Conservation (phyloP, 208 protist species). For the Trypanosoma mega region DNA sequence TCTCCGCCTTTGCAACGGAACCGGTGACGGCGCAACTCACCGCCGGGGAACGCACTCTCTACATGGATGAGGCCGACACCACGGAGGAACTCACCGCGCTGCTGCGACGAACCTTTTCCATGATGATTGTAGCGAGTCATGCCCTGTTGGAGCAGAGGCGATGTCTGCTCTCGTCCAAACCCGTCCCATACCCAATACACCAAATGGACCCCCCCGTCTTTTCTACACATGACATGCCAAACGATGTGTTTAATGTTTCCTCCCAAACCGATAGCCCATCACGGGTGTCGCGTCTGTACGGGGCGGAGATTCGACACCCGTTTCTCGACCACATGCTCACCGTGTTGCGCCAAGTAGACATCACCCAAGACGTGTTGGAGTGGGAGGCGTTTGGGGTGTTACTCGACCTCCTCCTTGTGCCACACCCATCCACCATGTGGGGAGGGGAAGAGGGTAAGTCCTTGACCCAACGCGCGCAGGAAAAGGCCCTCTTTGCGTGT, state of each 20-base stretch:
- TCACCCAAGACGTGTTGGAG: too few species aligned
- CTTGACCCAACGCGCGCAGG: background rate
- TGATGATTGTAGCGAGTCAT: slow-evolving; percentile 11
- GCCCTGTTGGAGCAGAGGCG: background rate
- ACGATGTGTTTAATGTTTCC: too few species aligned
- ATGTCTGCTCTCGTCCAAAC: too few species aligned
- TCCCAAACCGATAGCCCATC: too few species aligned
- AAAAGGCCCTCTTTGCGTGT: slow-evolving; percentile 16
- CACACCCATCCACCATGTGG: slow-evolving; percentile 17
- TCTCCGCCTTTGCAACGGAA: slow-evolving; percentile 17
- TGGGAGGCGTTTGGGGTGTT: slow-evolving; percentile 14
- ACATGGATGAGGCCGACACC: slow-evolving; percentile 11
- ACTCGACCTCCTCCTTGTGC: slow-evolving; percentile 16
- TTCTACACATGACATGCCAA: too few species aligned
- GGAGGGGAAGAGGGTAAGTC: slow-evolving; percentile 1
- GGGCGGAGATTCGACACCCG: too few species aligned
- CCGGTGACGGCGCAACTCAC: background rate
- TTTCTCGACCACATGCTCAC: too few species aligned
- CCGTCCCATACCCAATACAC: too few species aligned
- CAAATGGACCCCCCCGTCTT: too few species aligned
- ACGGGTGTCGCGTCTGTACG: too few species aligned
- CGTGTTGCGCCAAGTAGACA: too few species aligned
- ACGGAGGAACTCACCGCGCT: background rate
- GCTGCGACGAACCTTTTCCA: slow-evolving; percentile 16
- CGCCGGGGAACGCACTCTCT: background rate